Percentiles rank a stretch among this genome's conserved stretches.
phyloP scores from a whole-genome alignment of 495 filamentous ascomycete genomes.

The Neurospora discreta region DNA sequence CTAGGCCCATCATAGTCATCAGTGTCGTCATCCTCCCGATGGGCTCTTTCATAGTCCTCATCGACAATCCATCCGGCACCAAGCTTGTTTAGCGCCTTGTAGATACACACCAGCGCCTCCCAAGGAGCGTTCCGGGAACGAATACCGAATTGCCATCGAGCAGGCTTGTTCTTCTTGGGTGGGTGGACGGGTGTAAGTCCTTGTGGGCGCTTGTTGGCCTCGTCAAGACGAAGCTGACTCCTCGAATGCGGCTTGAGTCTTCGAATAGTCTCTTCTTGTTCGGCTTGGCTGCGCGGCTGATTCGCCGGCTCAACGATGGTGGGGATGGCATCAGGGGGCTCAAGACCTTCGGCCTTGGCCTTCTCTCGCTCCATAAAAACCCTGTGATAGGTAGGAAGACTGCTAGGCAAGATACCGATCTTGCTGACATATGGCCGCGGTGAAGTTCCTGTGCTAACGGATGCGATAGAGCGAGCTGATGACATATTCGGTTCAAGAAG shows the following conservation, averaged over 20 bases:
- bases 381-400: conserved; percentile 76
- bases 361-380: conserved; percentile 73
- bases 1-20: not conserved
- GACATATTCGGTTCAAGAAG: conserved; percentile 25
- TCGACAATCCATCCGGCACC: conserved; percentile 72
- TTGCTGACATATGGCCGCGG: conserved; percentile 57
- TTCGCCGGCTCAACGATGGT: conserved; percentile 38
- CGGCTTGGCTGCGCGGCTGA: conserved; percentile 49
- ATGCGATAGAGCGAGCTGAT: conserved; percentile 33
- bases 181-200: conserved; percentile 48
- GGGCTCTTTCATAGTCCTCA: conserved; percentile 39
- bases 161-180: conserved; percentile 54
- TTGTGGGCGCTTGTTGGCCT: conserved; percentile 54
- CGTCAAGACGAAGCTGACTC: conserved; percentile 45
- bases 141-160: conserved; percentile 97
- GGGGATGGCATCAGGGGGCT: conserved; percentile 24
- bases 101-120: conserved; percentile 88
- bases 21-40: conserved; percentile 2
- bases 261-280: conserved; percentile 63
- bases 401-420: conserved; percentile 81
- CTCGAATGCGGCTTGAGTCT: conserved; percentile 73
- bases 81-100: conserved; percentile 76
- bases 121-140: conserved; percentile 84
- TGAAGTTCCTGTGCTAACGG: conserved; percentile 32
- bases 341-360: conserved; percentile 29